Conservation (phyloP, 2,329 filamentous ascomycete species). For the Microthyrium microscopicum region DNA sequence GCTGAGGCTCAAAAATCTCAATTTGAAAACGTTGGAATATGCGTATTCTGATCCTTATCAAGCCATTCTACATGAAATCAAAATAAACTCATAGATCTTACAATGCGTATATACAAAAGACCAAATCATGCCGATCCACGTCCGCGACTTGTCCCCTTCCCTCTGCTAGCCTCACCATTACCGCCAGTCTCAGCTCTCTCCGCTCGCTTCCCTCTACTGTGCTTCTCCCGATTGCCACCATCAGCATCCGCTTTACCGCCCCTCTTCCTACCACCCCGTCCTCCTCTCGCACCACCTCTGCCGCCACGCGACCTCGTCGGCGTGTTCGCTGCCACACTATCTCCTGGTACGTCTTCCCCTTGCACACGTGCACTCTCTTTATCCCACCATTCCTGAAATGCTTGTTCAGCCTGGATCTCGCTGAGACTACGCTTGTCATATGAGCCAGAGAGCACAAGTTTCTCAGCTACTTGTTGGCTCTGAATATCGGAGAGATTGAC, state of each 20-base stretch:
- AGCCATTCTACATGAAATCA: too few relatives aligned
- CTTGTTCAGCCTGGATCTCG: constrained; percentile 93
- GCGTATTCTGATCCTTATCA: too few relatives aligned
- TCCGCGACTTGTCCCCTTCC: too few relatives aligned
- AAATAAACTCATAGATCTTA: too few relatives aligned
- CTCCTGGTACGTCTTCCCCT: constrained; percentile 32
- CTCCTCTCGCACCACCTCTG: constrained; percentile 2
- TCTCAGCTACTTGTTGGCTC: constrained; percentile 69
- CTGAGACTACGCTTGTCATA: constrained; percentile 68
- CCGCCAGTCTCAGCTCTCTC: background rate
- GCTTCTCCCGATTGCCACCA: too few relatives aligned
- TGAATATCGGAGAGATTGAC: constrained; percentile 62
- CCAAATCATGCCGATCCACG: too few relatives aligned
- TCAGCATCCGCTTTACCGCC: background rate
- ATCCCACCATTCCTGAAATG: constrained; percentile 95
- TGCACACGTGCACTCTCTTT: constrained; percentile 60
- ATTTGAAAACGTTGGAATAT: too few relatives aligned
- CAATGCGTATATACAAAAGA: too few relatives aligned
- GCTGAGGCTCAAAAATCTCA: too few relatives aligned
- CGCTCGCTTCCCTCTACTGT: background rate
- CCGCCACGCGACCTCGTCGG: constrained; percentile 6
- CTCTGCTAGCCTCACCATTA: too few relatives aligned
- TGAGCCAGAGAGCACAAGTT: constrained; percentile 65
- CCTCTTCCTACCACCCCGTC: constrained; percentile 1
- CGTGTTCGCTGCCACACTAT: background rate